Evolutionary conservation across 1,139 yeast species (phyloP).

Genomic region (Lodderomyces orthopsilosis): DNA sequence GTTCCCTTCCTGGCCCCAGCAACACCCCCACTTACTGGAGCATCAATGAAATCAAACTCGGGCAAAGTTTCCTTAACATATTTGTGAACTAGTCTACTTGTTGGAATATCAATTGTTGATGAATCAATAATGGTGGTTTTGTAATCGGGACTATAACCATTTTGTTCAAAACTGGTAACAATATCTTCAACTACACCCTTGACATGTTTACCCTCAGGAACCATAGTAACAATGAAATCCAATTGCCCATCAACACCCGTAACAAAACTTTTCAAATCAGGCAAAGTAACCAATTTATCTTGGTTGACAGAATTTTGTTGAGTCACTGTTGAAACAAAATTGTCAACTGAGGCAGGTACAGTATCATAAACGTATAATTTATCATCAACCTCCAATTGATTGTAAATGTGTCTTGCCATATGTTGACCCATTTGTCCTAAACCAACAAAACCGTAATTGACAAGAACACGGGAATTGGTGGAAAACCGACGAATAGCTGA

Average conservation of each 20-base stretch:
- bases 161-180: conserved; percentile 25
- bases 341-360: conserved; percentile 27
- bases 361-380: conserved; percentile 46
- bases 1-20: conserved; percentile 58
- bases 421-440: conserved; percentile 62
- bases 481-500: conserved; percentile 18
- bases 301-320: conserved; percentile 23
- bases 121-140: conserved; percentile 43
- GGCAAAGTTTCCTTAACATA: conserved; percentile 35
- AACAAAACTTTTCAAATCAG: conserved; percentile 28
- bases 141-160: conserved; percentile 12
- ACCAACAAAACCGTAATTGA: conserved; percentile 53
- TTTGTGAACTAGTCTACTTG: conserved; percentile 42
- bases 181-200: conserved; percentile 42
- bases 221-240: conserved; percentile 52
- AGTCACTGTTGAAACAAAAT: conserved; percentile 27
- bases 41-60: conserved; percentile 46
- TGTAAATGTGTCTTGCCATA: conserved; percentile 55
- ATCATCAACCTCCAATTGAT: conserved; percentile 39
- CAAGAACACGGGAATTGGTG: conserved; percentile 14
- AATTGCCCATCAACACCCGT: conserved; percentile 38
- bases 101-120: conserved; percentile 54
- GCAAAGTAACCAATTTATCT: conserved; percentile 21
- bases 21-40: conserved; percentile 64
- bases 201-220: conserved; percentile 60